Evolutionary conservation across 345 rosid genomes (phyloP).

Genomic region (Camelina neglecta): DNA sequence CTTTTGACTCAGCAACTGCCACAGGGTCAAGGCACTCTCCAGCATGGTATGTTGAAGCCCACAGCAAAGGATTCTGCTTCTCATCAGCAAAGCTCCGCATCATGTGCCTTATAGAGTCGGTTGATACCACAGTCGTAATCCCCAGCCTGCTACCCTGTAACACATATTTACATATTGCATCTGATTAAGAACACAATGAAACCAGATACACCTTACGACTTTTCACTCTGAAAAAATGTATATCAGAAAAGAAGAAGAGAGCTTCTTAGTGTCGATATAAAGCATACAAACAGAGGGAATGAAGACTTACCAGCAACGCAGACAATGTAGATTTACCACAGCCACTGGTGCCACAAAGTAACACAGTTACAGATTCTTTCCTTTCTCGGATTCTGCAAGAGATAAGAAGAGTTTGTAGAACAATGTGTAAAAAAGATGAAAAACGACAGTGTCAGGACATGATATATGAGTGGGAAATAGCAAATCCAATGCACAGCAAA

Average conservation of each 20-base stretch:
- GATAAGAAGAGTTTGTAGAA: not conserved
- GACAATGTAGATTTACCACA: constrained; percentile 99
- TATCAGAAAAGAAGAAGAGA: constrained; percentile 46
- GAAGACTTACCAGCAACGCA: constrained; percentile 79
- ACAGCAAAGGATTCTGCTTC: constrained; percentile 90
- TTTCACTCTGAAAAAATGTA: not conserved
- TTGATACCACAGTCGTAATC: constrained; percentile 93
- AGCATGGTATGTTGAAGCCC: constrained; percentile 99
- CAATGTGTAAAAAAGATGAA: not conserved
- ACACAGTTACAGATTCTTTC: constrained; percentile 95
- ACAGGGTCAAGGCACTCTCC: constrained; percentile 92
- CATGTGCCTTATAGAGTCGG: constrained; percentile 98
- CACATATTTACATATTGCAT: constrained; percentile 1
- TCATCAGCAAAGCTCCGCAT: constrained; percentile 98
- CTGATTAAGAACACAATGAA: not conserved
- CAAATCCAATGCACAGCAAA: not conserved
- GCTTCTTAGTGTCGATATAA: constrained; percentile 44
- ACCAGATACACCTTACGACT: not conserved
- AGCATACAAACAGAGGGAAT: constrained; percentile 31
- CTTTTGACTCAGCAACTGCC: constrained; percentile 96
- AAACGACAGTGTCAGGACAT: not conserved
- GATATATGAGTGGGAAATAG: constrained; percentile 23
- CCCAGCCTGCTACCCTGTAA: constrained; percentile 80
- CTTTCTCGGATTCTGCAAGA: constrained; percentile 92
- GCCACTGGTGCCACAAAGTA: constrained; percentile 99